Conservation (phyloP, 83 land plant genomes). For the Picea engelmannii region DNA sequence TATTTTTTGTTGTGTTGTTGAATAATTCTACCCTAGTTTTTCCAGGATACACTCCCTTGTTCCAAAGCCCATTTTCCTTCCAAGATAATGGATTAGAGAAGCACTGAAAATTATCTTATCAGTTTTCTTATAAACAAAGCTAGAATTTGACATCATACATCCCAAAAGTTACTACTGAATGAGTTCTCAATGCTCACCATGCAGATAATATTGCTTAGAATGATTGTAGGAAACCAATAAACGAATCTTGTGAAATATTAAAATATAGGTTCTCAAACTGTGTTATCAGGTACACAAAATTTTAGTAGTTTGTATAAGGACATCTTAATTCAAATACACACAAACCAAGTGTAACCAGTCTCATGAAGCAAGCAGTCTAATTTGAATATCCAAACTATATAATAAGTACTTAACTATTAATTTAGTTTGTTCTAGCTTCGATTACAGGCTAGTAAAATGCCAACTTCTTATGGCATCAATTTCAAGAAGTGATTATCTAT, state of each 20-base stretch:
- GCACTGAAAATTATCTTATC: neutral
- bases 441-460: too few species aligned
- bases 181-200: neutral
- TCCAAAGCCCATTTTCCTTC: neutral
- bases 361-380: neutral
- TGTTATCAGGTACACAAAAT: neutral
- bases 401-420: too few species aligned
- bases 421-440: too few species aligned
- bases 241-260: too few species aligned
- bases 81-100: too few species aligned
- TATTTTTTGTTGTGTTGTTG: neutral
- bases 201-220: too few species aligned
- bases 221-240: too few species aligned
- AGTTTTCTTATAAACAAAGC: neutral
- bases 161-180: neutral
- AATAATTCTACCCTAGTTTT: neutral
- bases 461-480: too few species aligned
- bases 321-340: neutral
- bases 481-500: too few species aligned
- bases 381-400: neutral
- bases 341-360: neutral
- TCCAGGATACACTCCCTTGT: neutral
- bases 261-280: too few species aligned
- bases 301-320: neutral
- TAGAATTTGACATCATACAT: neutral